Percentiles rank a stretch among this genome's conserved stretches.
Conservation (phyloP, 129 eudicot genomes). For the Flaveria linearis region DNA sequence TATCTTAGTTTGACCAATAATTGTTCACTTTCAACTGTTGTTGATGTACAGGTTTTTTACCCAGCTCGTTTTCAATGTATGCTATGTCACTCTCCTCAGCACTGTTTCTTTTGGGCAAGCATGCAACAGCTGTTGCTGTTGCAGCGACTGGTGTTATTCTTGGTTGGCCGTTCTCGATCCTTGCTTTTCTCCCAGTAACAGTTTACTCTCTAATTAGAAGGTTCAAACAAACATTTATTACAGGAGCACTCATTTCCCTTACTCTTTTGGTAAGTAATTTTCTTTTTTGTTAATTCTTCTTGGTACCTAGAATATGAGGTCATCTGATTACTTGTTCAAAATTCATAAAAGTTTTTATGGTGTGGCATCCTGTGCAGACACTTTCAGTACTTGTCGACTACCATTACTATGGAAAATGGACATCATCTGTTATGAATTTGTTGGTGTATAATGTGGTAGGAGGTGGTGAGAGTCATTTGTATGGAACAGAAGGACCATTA, state of each 20-base stretch:
- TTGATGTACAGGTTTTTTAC: constrained; percentile 72
- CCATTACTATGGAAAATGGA: constrained; percentile 82
- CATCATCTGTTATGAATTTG: constrained; percentile 87
- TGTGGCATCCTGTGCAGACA: constrained; percentile 46
- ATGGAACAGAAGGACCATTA: constrained; percentile 88
- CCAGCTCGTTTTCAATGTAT: constrained; percentile 97
- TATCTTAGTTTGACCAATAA: constrained; percentile 10
- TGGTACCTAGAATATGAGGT: not conserved
- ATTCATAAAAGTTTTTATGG: not conserved
- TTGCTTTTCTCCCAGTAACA: constrained; percentile 92
- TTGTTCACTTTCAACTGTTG: not conserved
- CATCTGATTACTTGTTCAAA: not conserved
- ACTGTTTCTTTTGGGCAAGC: constrained; percentile 63
- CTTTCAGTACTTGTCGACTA: constrained; percentile 73
- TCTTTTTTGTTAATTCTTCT: not conserved
- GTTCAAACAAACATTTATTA: constrained; percentile 68
- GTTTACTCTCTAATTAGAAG: constrained; percentile 64
- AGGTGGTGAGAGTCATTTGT: constrained; percentile 97
- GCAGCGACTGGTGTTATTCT: constrained; percentile 89
- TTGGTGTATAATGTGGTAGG: constrained; percentile 83
- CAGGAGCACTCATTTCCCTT: constrained; percentile 66
- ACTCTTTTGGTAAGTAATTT: constrained; percentile 54
- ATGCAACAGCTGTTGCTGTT: constrained; percentile 77
- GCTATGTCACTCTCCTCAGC: constrained; percentile 95
- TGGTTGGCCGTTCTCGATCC: constrained; percentile 95